A percentile compares a stretch with the other conserved stretches of the same genome.
phyloP scores from a whole-genome alignment of 208 protist genomes.

The Porcisia hertigi region DNA sequence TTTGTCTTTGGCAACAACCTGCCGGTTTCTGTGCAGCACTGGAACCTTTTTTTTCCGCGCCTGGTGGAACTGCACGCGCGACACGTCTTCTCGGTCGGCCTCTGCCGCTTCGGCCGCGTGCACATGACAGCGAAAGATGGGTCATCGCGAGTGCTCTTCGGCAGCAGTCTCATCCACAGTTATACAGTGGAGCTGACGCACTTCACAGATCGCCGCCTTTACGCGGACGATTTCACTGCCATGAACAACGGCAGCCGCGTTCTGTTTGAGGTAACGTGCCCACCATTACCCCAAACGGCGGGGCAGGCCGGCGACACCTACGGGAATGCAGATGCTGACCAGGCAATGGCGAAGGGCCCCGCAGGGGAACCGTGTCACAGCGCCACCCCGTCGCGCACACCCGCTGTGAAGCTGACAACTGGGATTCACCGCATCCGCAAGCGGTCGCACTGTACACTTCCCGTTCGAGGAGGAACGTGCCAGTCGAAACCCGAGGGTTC shows the following conservation, averaged over 20 bases:
- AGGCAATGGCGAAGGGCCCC: neutral
- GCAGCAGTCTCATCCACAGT: constrained; percentile 69
- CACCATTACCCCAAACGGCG: constrained; percentile 10
- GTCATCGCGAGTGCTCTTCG: constrained; percentile 85
- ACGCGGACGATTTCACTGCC: constrained; percentile 46
- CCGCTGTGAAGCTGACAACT: neutral
- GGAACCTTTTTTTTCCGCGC: constrained; percentile 81
- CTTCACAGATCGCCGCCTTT: constrained; percentile 72
- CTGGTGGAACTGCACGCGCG: constrained; percentile 76
- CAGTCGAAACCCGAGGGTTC: neutral
- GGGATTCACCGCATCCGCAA: neutral
- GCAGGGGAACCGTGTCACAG: neutral
- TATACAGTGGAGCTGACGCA: constrained; percentile 88
- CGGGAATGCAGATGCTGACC: neutral
- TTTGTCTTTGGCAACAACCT: constrained; percentile 94
- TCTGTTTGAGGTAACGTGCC: constrained; percentile 27
- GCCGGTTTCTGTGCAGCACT: constrained; percentile 75
- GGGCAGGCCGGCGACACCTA: neutral
- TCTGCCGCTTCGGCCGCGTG: constrained; percentile 73
- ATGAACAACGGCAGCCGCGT: constrained; percentile 46
- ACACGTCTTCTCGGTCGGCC: constrained; percentile 67
- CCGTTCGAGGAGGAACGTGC: neutral
- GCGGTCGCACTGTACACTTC: too few relatives aligned
- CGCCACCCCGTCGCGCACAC: neutral
- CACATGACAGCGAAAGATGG: constrained; percentile 86